These are phyloP conservation scores for Tuber aestivum DNA, from an alignment of 495 filamentous ascomycete genomes.

Conservation along the genomic window DNA sequence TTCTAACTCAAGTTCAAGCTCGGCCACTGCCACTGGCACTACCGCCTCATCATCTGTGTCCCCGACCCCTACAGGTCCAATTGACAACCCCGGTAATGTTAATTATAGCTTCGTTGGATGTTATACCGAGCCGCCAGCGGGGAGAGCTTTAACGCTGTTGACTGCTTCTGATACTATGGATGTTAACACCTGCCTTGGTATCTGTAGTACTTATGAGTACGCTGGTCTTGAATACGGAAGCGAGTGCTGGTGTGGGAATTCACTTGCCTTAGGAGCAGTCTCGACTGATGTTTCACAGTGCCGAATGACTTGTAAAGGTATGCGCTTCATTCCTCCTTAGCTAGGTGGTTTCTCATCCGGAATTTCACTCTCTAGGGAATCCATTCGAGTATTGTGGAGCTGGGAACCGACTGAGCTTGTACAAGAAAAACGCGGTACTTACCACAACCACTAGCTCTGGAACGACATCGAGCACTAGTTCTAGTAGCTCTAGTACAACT, in stretches of 20 bases:
- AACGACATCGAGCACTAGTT: not conserved
- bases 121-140: conserved; percentile 43
- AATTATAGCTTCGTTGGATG: conserved; percentile 36
- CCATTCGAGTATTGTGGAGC: conserved; percentile 23
- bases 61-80: conserved; percentile 17
- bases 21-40: not conserved
- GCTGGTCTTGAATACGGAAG: conserved; percentile 43
- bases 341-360: not conserved
- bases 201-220: conserved; percentile 42
- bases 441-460: not conserved
- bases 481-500: conserved; percentile 4
- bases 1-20: not conserved
- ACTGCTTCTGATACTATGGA: conserved; percentile 27
- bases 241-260: conserved; percentile 28
- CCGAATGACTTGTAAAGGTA: conserved; percentile 18
- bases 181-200: conserved; percentile 40
- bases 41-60: not conserved
- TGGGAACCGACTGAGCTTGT: conserved; percentile 22
- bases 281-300: conserved; percentile 8
- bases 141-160: conserved; percentile 38
- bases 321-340: not conserved
- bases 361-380: conserved; percentile 9
- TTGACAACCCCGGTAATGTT: conserved; percentile 36
- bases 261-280: conserved; percentile 8
- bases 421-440: conserved; percentile 18